Base-by-base conservation (phyloP, 1,284 basidiomycete genomes). In the Microbotryum scabiosae region DNA sequence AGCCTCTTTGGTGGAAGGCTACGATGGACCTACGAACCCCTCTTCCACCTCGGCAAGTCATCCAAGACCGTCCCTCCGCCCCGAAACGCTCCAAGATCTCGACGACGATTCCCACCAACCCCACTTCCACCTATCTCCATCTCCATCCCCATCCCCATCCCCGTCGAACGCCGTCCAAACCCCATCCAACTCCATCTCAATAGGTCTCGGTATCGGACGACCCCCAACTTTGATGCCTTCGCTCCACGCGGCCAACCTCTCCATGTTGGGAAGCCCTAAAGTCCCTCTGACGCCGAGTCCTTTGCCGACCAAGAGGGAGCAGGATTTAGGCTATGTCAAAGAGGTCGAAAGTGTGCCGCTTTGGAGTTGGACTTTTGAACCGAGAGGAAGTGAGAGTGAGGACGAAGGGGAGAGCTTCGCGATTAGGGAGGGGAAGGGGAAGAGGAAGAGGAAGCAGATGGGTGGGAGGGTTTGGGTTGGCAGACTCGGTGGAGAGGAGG, bases 381-480 rank as follows among this genome's bases (percentile, higher is more conserved):
- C 54, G 5, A 28, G 41, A 1, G 51, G 51, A 25, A 0, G 3
- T 12, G 44, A 46, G 25, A 21, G 41, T 16, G 43, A 14, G 16
- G 26, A 49, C 21, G 44, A 28, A n/a, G 53, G 46, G 2, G 51
- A 54, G 26, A 46, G 43, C 3, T 30, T 30, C 8, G 30, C 8
- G 30, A 1, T 30, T 1, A 30, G 30, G 9, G 30, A 30, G 25
- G 25, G n/a, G 9, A 18, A 32, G 32, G 25, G 25, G 2, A 52
- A 32, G 12, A 26, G 50, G 5, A 30, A 26, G 50, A 12, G n/a
- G 4, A n/a, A 32, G 10, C 46, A 51, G 30, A 25, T 9, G 20
- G 16, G 26, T 10, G 36, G 21, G 10, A 44, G 49, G n/a, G 56
- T 63, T 3, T 63, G 62, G 64, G 54, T 66, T 2, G 62, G 52